These are phyloP conservation scores for Gastrodia elata DNA, from an alignment of 106 monocot species.

Conservation along the genomic window DNA sequence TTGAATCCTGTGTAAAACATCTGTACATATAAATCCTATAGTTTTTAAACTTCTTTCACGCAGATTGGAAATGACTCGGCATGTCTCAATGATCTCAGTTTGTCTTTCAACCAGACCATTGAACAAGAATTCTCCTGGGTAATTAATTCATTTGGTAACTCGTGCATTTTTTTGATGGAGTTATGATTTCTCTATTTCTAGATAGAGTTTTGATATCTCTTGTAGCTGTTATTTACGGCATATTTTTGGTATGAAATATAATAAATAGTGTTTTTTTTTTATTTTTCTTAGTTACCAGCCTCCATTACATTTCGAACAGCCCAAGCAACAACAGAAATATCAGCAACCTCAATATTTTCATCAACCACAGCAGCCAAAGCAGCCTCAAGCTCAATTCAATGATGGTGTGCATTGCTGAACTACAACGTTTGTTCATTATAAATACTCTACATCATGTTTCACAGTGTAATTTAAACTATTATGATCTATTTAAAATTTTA, in stretches of 20 bases:
- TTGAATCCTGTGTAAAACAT: not conserved
- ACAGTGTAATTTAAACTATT: not conserved
- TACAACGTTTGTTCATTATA: not conserved
- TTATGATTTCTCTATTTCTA: not conserved
- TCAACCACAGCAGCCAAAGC: constrained; percentile 25
- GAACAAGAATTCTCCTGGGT: constrained; percentile 82
- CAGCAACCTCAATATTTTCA: constrained; percentile 33
- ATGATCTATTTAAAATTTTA: not conserved
- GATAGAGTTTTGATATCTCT: not conserved
- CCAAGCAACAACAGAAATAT: constrained; percentile 26
- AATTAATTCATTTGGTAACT: constrained; percentile 22
- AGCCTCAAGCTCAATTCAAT: constrained; percentile 21
- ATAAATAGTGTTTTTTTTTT: not conserved
- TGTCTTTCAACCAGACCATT: constrained; percentile 16
- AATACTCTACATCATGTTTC: not conserved
- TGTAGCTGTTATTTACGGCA: no score
- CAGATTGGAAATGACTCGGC: constrained; percentile 90
- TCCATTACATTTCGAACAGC: constrained; percentile 37
- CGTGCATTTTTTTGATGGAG: not conserved
- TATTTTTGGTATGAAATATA: constrained; percentile 1
- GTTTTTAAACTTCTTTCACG: constrained; percentile 10
- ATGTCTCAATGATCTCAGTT: constrained; percentile 94
- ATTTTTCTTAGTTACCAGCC: constrained; percentile 54
- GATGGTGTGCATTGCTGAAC: constrained; percentile 23
- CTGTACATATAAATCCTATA: not conserved